Base-by-base conservation (phyloP, 1,284 basidiomycete species). In the Ustilago shanxiensis region DNA sequence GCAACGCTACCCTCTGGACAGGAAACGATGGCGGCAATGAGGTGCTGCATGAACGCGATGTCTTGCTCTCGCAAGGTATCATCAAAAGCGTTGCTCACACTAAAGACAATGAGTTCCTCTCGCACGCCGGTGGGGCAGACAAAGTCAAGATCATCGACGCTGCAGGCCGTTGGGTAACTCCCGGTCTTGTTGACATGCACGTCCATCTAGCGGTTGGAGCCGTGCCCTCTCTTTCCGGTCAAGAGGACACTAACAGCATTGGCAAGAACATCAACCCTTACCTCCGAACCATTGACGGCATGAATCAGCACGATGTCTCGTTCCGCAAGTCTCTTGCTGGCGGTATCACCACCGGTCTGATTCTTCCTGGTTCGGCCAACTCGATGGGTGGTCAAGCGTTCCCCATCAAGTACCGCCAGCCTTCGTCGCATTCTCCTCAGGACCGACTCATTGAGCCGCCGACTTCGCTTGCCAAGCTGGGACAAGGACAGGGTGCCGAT, bases 1-100 rank as follows among this genome's bases (percentile, higher is more conserved):
- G 89, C 83, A 94, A 95, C 84, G 93, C 90, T 2, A 91, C 90
- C 0, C 89, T 96, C 20, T 93, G 93, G 89, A 94, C 92, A 0
- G 93, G 93, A 20, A 89, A 89, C 51, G 86, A 90, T 37, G 89
- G 91, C 57, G 91, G 91, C 6, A 89, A 89, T 20, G 90, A 92
- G 77, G 87, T 92, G 39, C 84, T 93, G 20, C 86, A 89, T 29
- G 91, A 80, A 6, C 79, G 80, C 8, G 87, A 85, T 28, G 72
- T 90, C 9, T 83, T 87, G 35, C 79, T 89, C 39, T 86, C 88
- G 33, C 80, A 85, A 26, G 89, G 89, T 9, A 79, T 89, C 10
- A 87, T 89, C 65, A 78, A 85, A 49, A 83, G 84, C 26, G 83
- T 89, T 20, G 52, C 37, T 9, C 28, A 47, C 26, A 54, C 67